Conservation (phyloP, 495 filamentous ascomycete species). For the Aspergillus bridgeri region DNA sequence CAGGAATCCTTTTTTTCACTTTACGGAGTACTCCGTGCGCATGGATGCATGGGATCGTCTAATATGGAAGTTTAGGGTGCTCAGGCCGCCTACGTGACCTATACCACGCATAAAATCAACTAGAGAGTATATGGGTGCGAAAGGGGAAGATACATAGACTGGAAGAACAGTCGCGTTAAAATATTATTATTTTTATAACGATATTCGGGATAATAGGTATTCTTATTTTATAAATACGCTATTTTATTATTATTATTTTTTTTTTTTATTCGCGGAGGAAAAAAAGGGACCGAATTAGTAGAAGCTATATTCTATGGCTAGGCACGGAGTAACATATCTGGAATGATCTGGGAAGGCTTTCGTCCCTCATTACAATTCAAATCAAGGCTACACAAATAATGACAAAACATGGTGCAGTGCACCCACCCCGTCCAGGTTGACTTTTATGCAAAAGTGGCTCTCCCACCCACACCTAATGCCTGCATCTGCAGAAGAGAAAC, state of each 20-base stretch:
- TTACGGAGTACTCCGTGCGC: not conserved
- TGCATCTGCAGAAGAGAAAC: not conserved
- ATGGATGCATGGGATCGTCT: not conserved
- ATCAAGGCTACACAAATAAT: not conserved
- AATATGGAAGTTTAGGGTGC: not conserved
- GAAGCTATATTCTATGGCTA: too few relatives aligned
- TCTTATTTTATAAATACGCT: too few relatives aligned
- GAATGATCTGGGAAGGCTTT: not conserved
- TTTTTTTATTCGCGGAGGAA: too few relatives aligned
- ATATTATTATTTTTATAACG: too few relatives aligned
- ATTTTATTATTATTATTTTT: too few relatives aligned
- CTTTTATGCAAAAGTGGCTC: not conserved
- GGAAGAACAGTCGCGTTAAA: too few relatives aligned
- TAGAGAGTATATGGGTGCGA: too few relatives aligned
- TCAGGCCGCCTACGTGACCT: not conserved
- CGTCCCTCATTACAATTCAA: not conserved
- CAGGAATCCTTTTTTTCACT: not conserved
- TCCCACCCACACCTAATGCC: not conserved
- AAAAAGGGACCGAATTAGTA: too few relatives aligned
- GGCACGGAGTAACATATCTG: too few relatives aligned
- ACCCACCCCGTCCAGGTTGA: not conserved
- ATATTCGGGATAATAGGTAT: too few relatives aligned
- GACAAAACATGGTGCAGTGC: not conserved
- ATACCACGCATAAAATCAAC: not conserved
- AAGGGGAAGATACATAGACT: too few relatives aligned